A percentile compares a stretch with the other conserved stretches of the same genome.
These are phyloP conservation scores for Tricholoma bakamatsutake DNA, from an alignment of 768 basidiomycete genomes.

Conservation along the genomic window DNA sequence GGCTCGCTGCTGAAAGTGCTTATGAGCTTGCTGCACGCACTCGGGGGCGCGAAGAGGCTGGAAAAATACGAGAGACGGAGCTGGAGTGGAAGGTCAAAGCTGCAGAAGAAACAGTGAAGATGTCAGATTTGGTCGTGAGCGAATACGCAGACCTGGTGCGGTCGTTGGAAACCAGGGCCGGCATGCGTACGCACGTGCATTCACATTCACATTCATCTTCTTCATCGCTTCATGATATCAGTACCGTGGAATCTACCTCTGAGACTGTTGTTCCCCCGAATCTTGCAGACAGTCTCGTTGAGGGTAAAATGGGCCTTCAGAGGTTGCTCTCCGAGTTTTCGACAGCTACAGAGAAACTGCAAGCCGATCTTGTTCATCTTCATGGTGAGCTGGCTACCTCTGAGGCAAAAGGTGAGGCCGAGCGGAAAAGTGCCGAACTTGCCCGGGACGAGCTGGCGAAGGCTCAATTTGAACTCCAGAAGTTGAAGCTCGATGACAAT, in stretches of 20 bases:
- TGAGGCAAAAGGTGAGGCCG: conserved; percentile 38
- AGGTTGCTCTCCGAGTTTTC: conserved; percentile 45
- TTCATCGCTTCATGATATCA: not conserved
- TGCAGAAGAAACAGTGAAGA: conserved; percentile 51
- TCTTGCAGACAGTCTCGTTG: conserved; percentile 34
- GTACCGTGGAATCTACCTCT: not conserved
- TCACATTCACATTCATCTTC: conserved; percentile 1
- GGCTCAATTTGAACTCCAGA: conserved; percentile 46
- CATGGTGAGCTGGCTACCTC: conserved; percentile 39
- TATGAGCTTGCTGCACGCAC: conserved; percentile 50
- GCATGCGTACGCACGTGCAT: conserved; percentile 5
- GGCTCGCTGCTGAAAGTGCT: conserved; percentile 41
- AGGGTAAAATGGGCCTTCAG: conserved; percentile 45
- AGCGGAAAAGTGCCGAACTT: conserved; percentile 34
- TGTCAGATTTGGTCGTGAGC: conserved; percentile 59
- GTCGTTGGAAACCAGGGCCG: conserved; percentile 44
- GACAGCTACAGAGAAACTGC: conserved; percentile 38
- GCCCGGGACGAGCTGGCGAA: conserved; percentile 41
- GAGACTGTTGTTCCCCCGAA: conserved; percentile 10
- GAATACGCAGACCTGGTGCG: conserved; percentile 78
- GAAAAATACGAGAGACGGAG: conserved; percentile 40
- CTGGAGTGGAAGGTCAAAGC: conserved; percentile 39
- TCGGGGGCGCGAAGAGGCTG: conserved; percentile 50
- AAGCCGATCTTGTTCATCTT: conserved; percentile 35
- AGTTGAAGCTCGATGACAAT: conserved; percentile 56